These are phyloP conservation scores for Diaporthe destruens DNA, from an alignment of 2,329 filamentous ascomycete genomes.

Conservation along the genomic window DNA sequence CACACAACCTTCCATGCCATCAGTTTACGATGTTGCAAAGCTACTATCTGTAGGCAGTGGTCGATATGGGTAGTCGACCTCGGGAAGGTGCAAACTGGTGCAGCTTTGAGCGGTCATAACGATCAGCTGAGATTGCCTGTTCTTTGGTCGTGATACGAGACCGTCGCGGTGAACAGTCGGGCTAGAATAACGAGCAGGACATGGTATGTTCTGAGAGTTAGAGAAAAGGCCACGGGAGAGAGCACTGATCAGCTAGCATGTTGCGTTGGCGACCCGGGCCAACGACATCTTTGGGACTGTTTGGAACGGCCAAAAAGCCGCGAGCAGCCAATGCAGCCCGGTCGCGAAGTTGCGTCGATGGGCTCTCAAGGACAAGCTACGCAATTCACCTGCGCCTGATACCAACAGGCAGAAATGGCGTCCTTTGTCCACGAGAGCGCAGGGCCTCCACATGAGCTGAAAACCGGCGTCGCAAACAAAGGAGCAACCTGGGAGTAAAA, in stretches of 20 bases:
- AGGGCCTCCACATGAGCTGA: background rate
- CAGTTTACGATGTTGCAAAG: too few relatives aligned
- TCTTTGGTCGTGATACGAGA: background rate
- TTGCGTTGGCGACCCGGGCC: background rate
- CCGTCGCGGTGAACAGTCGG: too few relatives aligned
- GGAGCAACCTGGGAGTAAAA: background rate
- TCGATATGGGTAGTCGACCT: background rate
- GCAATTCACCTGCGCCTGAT: too few relatives aligned
- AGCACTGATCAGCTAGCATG: background rate
- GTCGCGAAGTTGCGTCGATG: background rate
- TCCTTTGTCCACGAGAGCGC: constrained; percentile 7
- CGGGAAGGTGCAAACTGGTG: background rate
- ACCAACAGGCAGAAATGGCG: background rate
- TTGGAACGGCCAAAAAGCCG: background rate
- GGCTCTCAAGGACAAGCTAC: too few relatives aligned
- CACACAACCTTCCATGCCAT: background rate
- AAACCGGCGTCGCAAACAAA: background rate
- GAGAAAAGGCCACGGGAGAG: background rate
- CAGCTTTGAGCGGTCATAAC: background rate
- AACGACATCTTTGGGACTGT: background rate
- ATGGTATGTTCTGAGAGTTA: too few relatives aligned
- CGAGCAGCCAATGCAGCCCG: background rate
- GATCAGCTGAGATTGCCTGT: background rate
- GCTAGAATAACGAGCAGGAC: background rate
- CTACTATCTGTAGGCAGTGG: background rate